These are phyloP conservation scores for Sarocladiaceae sp. DNA, from an alignment of 2,329 filamentous ascomycete genomes.

Conservation along the genomic window DNA sequence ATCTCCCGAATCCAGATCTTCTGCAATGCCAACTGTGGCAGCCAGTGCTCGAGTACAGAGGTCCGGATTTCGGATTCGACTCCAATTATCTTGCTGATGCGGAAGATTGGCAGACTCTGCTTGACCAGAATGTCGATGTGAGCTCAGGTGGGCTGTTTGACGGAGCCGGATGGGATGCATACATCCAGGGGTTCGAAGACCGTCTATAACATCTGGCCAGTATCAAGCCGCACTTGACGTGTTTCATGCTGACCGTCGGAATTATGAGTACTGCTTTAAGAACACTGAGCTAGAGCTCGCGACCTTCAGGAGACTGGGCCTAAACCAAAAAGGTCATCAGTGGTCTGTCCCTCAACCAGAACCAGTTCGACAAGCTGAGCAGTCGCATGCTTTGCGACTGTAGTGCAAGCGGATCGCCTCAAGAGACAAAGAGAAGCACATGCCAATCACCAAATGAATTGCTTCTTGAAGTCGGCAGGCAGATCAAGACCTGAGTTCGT, in stretches of 20 bases:
- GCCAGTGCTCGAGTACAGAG: constrained; percentile 11
- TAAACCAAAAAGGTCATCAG: too few relatives aligned
- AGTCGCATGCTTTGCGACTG: too few relatives aligned
- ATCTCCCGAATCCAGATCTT: neutral
- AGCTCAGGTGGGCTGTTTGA: constrained; percentile 9
- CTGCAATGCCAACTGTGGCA: constrained; percentile 1
- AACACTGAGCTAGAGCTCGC: too few relatives aligned
- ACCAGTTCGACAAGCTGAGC: too few relatives aligned
- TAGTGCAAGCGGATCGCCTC: too few relatives aligned
- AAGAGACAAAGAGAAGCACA: too few relatives aligned
- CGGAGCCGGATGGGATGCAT: constrained; percentile 9
- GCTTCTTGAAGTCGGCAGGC: constrained; percentile 6
- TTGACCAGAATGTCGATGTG: neutral
- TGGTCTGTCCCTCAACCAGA: too few relatives aligned
- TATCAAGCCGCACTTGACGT: too few relatives aligned
- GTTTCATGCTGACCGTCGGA: too few relatives aligned
- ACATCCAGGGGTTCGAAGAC: constrained; percentile 9
- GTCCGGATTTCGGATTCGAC: constrained; percentile 13
- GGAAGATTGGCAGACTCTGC: neutral
- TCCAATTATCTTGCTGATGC: neutral
- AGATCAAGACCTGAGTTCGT: constrained; percentile 3
- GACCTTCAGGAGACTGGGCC: too few relatives aligned
- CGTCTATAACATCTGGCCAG: too few relatives aligned
- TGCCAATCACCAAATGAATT: constrained; percentile 10
- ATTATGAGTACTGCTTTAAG: too few relatives aligned